Evolutionary conservation across 106 monocot species (phyloP).

Genomic region (Phalaenopsis equestris): DNA sequence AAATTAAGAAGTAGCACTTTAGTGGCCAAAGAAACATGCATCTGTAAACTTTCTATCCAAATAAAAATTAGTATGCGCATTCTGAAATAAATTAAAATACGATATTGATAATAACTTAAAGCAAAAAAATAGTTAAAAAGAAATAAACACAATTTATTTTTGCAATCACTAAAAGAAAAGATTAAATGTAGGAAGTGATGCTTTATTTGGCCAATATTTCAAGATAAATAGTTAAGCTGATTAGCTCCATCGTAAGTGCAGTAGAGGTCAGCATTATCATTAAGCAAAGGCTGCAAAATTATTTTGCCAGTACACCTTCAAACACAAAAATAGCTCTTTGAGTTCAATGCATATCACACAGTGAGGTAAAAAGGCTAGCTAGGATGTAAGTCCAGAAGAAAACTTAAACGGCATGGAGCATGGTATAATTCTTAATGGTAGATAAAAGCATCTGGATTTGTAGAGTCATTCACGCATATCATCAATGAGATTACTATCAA

Average conservation of each 20-base stretch:
- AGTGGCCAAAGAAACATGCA: neutral
- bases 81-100: neutral
- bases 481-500: too few species aligned
- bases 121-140: neutral
- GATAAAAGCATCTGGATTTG: too few species aligned
- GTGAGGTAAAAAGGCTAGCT: too few species aligned
- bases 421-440: too few species aligned
- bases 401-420: too few species aligned
- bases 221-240: neutral
- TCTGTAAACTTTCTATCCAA: neutral
- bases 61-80: neutral
- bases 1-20: neutral
- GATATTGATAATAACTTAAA: neutral
- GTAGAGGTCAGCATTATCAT: neutral
- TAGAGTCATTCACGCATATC: too few species aligned
- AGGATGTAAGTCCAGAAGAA: too few species aligned
- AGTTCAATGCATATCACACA: too few species aligned
- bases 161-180: neutral
- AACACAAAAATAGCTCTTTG: neutral
- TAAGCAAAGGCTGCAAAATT: neutral
- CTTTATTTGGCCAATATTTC: neutral
- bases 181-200: neutral
- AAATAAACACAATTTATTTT: neutral
- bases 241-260: neutral
- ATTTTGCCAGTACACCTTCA: conserved; percentile 1